Conservation (phyloP, 345 rosid species). For the Litchi chinensis region DNA sequence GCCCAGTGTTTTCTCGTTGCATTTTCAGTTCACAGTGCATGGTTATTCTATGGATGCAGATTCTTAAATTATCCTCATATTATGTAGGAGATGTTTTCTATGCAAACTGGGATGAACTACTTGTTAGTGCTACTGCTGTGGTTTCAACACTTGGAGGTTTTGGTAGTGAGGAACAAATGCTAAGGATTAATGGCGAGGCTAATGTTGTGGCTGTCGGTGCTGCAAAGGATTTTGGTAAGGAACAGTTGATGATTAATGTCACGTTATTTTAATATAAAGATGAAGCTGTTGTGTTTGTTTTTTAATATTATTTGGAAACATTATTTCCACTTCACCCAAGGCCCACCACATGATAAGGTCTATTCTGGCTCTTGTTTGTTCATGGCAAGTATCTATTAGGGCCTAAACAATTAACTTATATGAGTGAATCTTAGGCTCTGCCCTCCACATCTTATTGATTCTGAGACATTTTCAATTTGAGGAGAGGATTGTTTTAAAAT, state of each 20-base stretch:
- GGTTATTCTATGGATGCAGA: constrained; percentile 1
- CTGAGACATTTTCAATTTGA: background rate
- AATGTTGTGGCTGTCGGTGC: constrained; percentile 77
- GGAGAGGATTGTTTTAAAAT: background rate
- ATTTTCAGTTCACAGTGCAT: constrained; percentile 1
- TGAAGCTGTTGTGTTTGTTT: background rate
- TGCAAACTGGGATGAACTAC: constrained; percentile 92
- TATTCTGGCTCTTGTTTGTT: background rate
- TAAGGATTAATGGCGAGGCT: constrained; percentile 88
- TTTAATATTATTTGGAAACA: background rate
- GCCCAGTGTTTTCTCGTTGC: background rate
- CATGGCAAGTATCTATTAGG: background rate
- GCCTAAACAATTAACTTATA: background rate
- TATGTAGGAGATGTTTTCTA: constrained; percentile 89
- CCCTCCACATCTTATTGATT: background rate
- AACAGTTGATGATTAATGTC: constrained; percentile 13
- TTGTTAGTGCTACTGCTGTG: constrained; percentile 82
- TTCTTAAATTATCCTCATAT: constrained; percentile 11
- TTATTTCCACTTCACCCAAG: background rate
- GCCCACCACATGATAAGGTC: background rate
- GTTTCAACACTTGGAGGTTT: constrained; percentile 94
- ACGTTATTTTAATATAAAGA: background rate
- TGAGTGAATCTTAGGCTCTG: background rate
- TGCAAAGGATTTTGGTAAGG: constrained; percentile 80
- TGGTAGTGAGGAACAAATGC: constrained; percentile 91